phyloP scores from a whole-genome alignment of 2,329 filamentous ascomycete species.

The Pseudopithomyces chartarum region DNA sequence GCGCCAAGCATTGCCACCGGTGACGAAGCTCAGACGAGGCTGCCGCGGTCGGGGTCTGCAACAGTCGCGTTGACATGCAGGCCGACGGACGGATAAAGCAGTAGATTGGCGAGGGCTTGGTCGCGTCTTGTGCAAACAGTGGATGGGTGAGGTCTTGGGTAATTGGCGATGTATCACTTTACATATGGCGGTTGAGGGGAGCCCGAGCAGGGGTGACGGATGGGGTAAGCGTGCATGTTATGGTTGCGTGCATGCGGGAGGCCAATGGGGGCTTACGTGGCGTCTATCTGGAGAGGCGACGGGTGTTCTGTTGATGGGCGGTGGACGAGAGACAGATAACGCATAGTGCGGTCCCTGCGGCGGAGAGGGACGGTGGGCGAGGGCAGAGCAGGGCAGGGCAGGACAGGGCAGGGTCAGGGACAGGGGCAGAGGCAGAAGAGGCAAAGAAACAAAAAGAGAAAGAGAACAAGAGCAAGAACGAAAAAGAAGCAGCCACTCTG shows the following conservation, averaged over 20 bases:
- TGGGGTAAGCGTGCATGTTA: background rate
- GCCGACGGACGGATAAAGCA: background rate
- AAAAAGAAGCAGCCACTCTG: no score
- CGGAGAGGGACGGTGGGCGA: no score
- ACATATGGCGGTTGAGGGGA: slow-evolving; percentile 11
- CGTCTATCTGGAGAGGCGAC: background rate
- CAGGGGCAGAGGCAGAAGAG: no score
- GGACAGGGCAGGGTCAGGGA: no score
- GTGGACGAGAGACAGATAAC: background rate
- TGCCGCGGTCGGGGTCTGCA: background rate
- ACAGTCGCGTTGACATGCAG: background rate
- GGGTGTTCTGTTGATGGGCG: background rate
- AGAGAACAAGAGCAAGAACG: no score
- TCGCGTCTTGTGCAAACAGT: background rate
- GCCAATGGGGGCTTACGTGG: background rate
- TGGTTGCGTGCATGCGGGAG: background rate
- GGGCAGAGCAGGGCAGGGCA: no score
- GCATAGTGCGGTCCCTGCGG: slow-evolving; percentile 7
- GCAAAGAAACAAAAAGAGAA: no score
- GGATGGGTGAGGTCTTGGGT: background rate
- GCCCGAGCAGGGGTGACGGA: slow-evolving; percentile 2
- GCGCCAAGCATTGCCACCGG: background rate
- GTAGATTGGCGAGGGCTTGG: background rate
- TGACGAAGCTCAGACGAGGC: background rate
- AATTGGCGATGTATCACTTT: slow-evolving; percentile 14